phyloP scores from a whole-genome alignment of 257 asterid species.

The Penstemon davidsonii region DNA sequence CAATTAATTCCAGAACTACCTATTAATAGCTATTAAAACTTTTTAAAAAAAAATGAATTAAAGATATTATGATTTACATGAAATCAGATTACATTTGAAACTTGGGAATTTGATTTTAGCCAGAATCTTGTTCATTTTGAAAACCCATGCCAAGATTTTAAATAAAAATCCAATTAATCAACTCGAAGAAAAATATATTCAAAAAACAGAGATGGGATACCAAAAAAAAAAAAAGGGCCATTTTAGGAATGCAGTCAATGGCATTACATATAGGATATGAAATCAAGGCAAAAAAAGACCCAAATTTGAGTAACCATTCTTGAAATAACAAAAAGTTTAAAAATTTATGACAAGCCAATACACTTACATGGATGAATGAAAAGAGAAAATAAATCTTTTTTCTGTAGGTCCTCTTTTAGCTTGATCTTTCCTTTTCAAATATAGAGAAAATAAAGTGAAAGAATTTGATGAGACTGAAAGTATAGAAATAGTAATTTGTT shows the following conservation, averaged over 20 bases:
- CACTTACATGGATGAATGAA: constrained; percentile 12
- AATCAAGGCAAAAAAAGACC: not conserved
- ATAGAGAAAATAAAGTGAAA: not conserved
- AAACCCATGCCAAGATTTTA: not conserved
- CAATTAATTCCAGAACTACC: not conserved
- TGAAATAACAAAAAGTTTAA: not conserved
- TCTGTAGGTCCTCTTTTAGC: not conserved
- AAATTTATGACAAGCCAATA: not conserved
- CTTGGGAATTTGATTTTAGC: not conserved
- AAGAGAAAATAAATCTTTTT: not conserved
- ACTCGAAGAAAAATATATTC: not conserved
- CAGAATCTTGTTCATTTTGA: not conserved
- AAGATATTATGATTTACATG: too few species aligned
- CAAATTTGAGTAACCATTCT: not conserved
- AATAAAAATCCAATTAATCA: not conserved
- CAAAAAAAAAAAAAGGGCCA: not conserved
- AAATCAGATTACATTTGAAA: not conserved
- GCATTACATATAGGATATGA: constrained; percentile 1
- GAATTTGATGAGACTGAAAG: not conserved
- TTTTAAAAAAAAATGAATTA: too few species aligned
- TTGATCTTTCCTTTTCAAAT: constrained; percentile 6
- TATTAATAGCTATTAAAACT: not conserved
- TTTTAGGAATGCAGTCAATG: not conserved
- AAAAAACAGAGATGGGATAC: not conserved
- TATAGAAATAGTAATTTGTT: not conserved